Conservation (phyloP, 163 green algal species). For the Chloroidium sp. region DNA sequence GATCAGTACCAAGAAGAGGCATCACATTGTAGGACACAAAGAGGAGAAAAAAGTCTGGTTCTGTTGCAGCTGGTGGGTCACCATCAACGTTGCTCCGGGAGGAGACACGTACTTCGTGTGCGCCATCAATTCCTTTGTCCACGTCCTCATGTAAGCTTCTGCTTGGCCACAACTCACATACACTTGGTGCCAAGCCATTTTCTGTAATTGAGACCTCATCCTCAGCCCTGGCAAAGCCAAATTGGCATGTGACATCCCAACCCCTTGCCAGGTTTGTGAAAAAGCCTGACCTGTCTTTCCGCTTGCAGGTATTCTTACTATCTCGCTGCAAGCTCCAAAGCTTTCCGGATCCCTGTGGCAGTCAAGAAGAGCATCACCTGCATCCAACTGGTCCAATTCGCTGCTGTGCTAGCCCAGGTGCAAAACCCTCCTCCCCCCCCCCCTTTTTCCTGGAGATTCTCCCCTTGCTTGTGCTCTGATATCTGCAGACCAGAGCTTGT, state of each 20-base stretch:
- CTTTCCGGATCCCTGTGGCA: not conserved
- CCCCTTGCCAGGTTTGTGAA: too few relatives aligned
- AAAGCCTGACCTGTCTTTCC: too few relatives aligned
- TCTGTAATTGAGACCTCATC: too few relatives aligned
- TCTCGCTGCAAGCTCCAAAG: not conserved
- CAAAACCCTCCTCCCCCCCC: not conserved
- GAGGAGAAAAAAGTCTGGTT: not conserved
- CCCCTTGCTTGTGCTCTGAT: not conserved
- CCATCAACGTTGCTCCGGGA: slow-evolving; percentile 32
- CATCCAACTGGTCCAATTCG: slow-evolving; percentile 16
- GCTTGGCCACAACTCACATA: too few relatives aligned
- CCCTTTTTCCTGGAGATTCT: not conserved
- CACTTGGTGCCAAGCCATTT: too few relatives aligned
- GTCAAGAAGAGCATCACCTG: slow-evolving; percentile 19
- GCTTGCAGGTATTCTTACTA: slow-evolving; percentile 16
- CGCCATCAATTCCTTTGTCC: slow-evolving; percentile 37
- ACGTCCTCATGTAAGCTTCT: slow-evolving; percentile 32
- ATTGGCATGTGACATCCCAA: too few relatives aligned
- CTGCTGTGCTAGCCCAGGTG: slow-evolving; percentile 2
- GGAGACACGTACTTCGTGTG: slow-evolving; percentile 38
- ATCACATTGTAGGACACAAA: too few relatives aligned
- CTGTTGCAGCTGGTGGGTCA: slow-evolving; percentile 18
- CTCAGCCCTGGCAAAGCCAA: too few relatives aligned
- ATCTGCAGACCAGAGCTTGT: not conserved
- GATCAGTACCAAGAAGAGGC: too few relatives aligned